phyloP scores from a whole-genome alignment of 352 stramenopile species.

The Pythium phragmitis region DNA sequence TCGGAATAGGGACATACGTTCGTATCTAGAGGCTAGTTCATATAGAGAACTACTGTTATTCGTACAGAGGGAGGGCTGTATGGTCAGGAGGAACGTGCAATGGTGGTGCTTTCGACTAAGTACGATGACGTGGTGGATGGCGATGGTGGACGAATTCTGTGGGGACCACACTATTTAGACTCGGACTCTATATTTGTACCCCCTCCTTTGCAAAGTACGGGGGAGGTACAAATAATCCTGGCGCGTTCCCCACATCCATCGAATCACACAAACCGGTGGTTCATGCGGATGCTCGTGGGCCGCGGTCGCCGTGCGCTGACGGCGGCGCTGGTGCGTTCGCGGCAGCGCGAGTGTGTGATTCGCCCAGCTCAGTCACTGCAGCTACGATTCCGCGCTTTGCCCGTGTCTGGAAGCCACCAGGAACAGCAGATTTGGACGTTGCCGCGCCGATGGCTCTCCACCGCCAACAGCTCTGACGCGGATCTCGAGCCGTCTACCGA shows the following conservation, averaged over 20 bases:
- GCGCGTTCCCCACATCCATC: background rate
- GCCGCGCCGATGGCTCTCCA: background rate
- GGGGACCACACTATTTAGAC: constrained; percentile 14
- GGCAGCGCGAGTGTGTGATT: background rate
- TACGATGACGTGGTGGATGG: constrained; percentile 20
- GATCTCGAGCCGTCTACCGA: background rate
- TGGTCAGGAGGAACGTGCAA: background rate
- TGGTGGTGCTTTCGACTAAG: constrained; percentile 5
- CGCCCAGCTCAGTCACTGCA: background rate
- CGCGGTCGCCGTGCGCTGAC: constrained; percentile 15
- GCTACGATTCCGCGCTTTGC: background rate
- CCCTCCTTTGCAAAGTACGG: background rate
- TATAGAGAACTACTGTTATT: background rate
- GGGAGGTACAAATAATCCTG: constrained; percentile 3
- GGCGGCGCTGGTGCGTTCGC: constrained; percentile 10
- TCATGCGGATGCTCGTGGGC: constrained; percentile 15
- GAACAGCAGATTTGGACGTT: background rate
- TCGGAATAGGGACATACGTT: constrained; percentile 6
- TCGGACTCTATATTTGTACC: background rate
- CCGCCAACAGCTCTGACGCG: background rate
- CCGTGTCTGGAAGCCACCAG: too few relatives aligned
- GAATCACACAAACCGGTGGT: background rate
- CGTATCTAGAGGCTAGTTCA: constrained; percentile 1
- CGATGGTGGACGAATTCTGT: constrained; percentile 4
- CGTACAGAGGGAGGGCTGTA: background rate